Percentiles rank a stretch among this genome's conserved stretches.
Conservation (phyloP, 2,329 filamentous ascomycete species). For the Xylaria sp. region DNA sequence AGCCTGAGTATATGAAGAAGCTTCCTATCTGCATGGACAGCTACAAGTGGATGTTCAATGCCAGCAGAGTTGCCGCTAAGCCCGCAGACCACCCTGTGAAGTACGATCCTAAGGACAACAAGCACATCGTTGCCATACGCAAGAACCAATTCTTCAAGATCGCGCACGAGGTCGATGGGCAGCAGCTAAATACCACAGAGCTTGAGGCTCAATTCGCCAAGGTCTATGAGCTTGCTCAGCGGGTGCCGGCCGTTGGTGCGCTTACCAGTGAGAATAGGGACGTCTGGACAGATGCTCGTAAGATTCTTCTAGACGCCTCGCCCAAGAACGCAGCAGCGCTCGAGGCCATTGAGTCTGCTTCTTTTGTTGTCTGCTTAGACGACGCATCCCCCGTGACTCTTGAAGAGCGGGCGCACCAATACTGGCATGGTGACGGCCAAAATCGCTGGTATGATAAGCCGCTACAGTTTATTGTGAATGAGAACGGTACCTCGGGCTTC, state of each 20-base stretch:
- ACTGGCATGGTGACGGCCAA: conserved; percentile 96
- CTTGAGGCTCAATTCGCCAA: conserved; percentile 88
- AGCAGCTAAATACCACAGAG: conserved; percentile 88
- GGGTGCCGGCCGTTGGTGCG: conserved; percentile 79
- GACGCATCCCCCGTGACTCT: conserved; percentile 91
- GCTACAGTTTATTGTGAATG: conserved; percentile 96
- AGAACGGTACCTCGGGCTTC: conserved; percentile 97
- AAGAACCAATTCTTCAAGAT: conserved; percentile 99
- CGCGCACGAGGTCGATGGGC: conserved; percentile 80
- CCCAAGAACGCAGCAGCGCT: conserved; percentile 82
- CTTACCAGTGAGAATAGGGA: conserved; percentile 95
- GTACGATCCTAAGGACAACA: conserved; percentile 77
- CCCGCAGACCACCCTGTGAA: conserved; percentile 87
- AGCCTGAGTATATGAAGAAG: conserved; percentile 99
- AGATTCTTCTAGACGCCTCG: conserved; percentile 79
- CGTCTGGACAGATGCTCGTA: conserved; percentile 86
- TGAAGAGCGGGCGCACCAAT: conserved; percentile 93
- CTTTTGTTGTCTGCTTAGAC: conserved; percentile 93
- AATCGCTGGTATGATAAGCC: conserved; percentile 99
- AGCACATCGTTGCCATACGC: conserved; percentile 88
- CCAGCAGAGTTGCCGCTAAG: conserved; percentile 83
- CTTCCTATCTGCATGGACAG: conserved; percentile 98
- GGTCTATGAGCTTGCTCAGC: conserved; percentile 81
- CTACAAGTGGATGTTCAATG: conserved; percentile 99
- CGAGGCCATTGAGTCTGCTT: conserved; percentile 84